phyloP scores from a whole-genome alignment of 345 rosid genomes.

The Carallia pectinifolia region DNA sequence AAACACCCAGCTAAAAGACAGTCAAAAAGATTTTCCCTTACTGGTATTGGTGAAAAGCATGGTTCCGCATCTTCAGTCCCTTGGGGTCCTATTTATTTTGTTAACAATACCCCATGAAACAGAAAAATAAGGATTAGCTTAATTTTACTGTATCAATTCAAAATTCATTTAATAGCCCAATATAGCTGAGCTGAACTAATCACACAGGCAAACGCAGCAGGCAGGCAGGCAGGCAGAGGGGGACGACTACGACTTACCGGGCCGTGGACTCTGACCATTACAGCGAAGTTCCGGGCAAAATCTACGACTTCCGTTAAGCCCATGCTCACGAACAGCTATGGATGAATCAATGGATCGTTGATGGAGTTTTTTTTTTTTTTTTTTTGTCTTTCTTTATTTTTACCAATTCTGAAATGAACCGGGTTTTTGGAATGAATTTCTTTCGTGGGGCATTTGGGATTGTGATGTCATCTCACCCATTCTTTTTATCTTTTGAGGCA shows the following conservation, averaged over 20 bases:
- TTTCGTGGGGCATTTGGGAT: too few species aligned
- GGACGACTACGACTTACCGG: constrained; percentile 49
- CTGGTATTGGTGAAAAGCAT: constrained; percentile 87
- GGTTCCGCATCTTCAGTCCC: constrained; percentile 86
- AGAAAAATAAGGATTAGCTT: not conserved
- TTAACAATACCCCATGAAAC: not conserved
- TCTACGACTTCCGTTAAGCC: constrained; percentile 52
- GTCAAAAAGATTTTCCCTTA: constrained; percentile 5
- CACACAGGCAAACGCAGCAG: not conserved
- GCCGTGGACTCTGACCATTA: constrained; percentile 78
- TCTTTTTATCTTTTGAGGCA: too few species aligned
- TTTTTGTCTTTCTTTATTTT: too few species aligned
- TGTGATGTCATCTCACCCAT: too few species aligned
- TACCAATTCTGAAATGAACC: constrained; percentile 1
- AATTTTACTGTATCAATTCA: not conserved
- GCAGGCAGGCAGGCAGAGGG: not conserved
- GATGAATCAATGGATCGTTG: too few species aligned
- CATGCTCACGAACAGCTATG: constrained; percentile 27
- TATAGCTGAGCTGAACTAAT: not conserved
- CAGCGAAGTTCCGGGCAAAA: constrained; percentile 55
- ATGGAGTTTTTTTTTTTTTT: too few species aligned
- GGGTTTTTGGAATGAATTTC: not conserved
- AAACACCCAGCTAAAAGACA: too few species aligned
- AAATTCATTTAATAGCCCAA: not conserved
- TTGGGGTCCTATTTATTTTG: constrained; percentile 66